Base-by-base conservation (phyloP, 1,139 yeast species). In the Protomyces pachydermus region DNA sequence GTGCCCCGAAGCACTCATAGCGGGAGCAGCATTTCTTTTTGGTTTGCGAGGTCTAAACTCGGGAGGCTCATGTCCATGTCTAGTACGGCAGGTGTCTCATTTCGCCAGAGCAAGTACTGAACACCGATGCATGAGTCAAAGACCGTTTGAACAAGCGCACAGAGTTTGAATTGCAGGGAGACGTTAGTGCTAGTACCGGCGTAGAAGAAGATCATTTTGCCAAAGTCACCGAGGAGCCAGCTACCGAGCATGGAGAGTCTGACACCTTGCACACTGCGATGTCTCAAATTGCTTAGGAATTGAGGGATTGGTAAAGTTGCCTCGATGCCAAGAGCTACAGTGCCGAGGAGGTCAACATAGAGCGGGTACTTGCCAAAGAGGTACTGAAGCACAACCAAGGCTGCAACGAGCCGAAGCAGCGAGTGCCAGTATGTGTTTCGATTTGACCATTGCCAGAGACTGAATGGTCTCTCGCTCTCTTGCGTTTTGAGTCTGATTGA, bases 151-250 rank as follows among this genome's bases (percentile, higher is more conserved):
- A 90, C 86, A 54, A 87, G 75, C 0, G 93, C 96, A 67, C 95
- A 93, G 65, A 85, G 71, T 48, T 88, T 79, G 73, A 91, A 91
- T 53, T 90, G 81, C 5, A 78, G 71, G 9, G 93, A 85, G 16
- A 89, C 83, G 28, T 72, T 68, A 68, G 86, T 81, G 48, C 48
- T 42, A 2, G 48, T 42, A 62, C 81, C 80, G 0, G 95, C 87
- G 6, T 86, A 70, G 65, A 89, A 78, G 39, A 52, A 32, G 23
- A 20, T 42, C 28, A 23, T n/a, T 55, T 72, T 91, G 91, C 50
- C 90, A 81, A 87, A 77, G 75, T 91, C 97, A 60, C 97, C 97
- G 67, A 91, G 86, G 12, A 90, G 77, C 97, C 97, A 91, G 71
- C 93, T 86, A 32, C 88, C 76, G 56, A 91, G 74, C 63, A 91